These are phyloP conservation scores for Cyathus pygmaeus DNA, from an alignment of 1,284 basidiomycete genomes.

Conservation along the genomic window DNA sequence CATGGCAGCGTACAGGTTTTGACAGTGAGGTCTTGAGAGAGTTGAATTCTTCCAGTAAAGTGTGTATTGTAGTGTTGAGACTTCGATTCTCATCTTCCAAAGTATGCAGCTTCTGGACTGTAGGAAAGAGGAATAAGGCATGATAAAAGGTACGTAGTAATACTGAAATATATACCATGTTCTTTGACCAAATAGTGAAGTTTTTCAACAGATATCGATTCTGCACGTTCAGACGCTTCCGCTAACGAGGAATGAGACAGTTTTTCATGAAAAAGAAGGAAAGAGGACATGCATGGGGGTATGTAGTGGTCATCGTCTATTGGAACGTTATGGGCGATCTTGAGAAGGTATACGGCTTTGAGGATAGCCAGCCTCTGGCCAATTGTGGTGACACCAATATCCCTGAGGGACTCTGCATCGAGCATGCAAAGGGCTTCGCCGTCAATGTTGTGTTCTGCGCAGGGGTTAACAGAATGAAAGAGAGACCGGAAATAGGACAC, in stretches of 20 bases:
- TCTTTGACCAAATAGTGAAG: constrained; percentile 78
- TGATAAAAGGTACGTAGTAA: not conserved
- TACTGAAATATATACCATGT: constrained; percentile 66
- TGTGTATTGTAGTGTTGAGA: constrained; percentile 67
- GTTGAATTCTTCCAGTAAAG: constrained; percentile 74
- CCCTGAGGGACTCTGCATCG: constrained; percentile 84
- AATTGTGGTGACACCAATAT: constrained; percentile 85
- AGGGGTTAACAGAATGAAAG: constrained; percentile 13
- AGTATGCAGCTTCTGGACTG: constrained; percentile 74
- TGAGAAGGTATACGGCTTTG: constrained; percentile 89
- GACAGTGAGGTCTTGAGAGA: constrained; percentile 52
- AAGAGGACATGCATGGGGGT: constrained; percentile 79
- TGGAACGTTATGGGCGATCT: constrained; percentile 83
- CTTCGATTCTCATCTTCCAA: constrained; percentile 83
- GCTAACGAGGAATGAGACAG: constrained; percentile 52
- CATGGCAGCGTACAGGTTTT: not conserved
- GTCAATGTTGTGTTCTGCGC: constrained; percentile 86
- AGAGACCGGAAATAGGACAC: constrained; percentile 24
- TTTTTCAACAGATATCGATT: constrained; percentile 70
- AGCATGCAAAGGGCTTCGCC: constrained; percentile 89
- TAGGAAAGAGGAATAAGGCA: not conserved
- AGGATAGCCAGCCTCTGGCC: constrained; percentile 91
- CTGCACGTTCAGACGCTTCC: constrained; percentile 71
- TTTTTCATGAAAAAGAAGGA: constrained; percentile 10
- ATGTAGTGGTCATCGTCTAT: constrained; percentile 89